Evolutionary conservation across 345 rosid species (phyloP).

Genomic region (Excoecaria cochinchinensis): DNA sequence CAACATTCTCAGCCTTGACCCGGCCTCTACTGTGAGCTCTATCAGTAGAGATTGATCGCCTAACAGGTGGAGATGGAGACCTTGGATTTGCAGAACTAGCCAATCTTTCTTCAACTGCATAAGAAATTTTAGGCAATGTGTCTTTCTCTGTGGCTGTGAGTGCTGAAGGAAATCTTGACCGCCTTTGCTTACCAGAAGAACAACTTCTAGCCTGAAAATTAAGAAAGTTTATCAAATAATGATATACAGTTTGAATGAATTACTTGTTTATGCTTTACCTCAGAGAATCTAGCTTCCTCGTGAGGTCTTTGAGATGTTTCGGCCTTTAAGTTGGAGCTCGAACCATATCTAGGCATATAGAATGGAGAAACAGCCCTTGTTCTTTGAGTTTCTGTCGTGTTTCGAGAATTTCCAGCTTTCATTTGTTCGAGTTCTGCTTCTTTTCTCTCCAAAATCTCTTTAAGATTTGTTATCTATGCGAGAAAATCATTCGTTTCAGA

Average conservation of each 20-base stretch:
- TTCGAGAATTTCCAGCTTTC: conserved; percentile 42
- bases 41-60: conserved; percentile 79
- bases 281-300: conserved; percentile 48
- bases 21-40: conserved; percentile 56
- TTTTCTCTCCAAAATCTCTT: conserved; percentile 73
- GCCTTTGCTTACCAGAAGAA: conserved; percentile 86
- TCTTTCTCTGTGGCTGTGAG: conserved; percentile 63
- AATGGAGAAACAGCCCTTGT: conserved; percentile 87
- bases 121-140: conserved; percentile 40
- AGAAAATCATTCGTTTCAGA: background rate
- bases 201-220: conserved; percentile 69
- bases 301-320: conserved; percentile 52
- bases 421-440: conserved; percentile 79
- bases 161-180: conserved; percentile 67
- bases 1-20: conserved; percentile 53
- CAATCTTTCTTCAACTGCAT: conserved; percentile 49
- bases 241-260: background rate
- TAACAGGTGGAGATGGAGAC: conserved; percentile 71
- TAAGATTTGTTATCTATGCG: conserved; percentile 71
- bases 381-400: conserved; percentile 55
- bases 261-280: conserved; percentile 40
- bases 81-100: conserved; percentile 45
- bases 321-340: conserved; percentile 40
- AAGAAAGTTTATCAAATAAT: background rate
- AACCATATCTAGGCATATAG: conserved; percentile 56